These are phyloP conservation scores for Mrakiaceae sp. DNA, from an alignment of 1,284 basidiomycete genomes.

Conservation along the genomic window DNA sequence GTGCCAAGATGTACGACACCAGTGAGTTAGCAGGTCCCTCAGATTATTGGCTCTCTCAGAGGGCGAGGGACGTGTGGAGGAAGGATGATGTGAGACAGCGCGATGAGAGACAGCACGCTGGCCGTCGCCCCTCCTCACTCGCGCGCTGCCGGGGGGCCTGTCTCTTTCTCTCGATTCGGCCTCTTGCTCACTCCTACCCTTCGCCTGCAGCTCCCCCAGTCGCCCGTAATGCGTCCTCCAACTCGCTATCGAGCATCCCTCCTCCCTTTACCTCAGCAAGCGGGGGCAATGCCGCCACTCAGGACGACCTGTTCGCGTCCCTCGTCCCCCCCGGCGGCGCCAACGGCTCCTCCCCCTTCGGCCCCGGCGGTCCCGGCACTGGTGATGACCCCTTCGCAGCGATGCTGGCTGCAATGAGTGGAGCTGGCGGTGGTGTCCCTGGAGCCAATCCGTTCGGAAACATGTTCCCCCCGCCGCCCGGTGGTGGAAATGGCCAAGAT, in stretches of 20 bases:
- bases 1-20: slow-evolving; percentile 29
- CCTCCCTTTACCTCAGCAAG: background rate
- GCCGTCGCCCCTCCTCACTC: no score
- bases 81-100: no score
- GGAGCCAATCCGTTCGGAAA: slow-evolving; percentile 18
- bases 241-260: background rate
- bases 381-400: slow-evolving; percentile 24
- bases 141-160: no score
- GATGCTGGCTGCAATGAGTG: slow-evolving; percentile 17
- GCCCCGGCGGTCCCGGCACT: background rate
- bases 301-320: background rate
- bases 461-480: slow-evolving; percentile 6
- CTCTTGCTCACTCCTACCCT: background rate
- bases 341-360: slow-evolving; percentile 4
- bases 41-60: background rate
- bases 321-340: background rate
- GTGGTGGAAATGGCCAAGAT: background rate
- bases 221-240: background rate
- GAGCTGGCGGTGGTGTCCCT: slow-evolving; percentile 14
- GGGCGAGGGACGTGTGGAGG: background rate
- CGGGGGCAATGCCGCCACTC: background rate
- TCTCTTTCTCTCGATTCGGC: background rate
- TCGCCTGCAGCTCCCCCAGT: background rate
- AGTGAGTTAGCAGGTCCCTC: slow-evolving; percentile 17
- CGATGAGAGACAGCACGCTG: no score